These are phyloP conservation scores for Pseudisothecium myosuroides DNA, from an alignment of 225 moss, liverwort and hornwort genomes.

Conservation along the genomic window DNA sequence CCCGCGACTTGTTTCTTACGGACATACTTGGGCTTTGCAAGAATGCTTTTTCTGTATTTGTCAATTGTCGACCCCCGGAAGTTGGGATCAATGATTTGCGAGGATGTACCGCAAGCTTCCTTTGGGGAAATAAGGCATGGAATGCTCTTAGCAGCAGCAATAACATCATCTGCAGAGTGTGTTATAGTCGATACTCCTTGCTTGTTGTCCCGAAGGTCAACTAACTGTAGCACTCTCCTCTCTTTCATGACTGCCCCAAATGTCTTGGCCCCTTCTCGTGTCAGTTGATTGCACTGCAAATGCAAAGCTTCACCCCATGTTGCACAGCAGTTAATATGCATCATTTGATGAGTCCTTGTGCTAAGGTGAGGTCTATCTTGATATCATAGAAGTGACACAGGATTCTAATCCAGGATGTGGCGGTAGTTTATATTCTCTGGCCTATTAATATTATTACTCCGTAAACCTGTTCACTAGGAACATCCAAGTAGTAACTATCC, in stretches of 20 bases:
- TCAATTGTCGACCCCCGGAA: neutral
- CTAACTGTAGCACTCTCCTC: slow-evolving; percentile 29
- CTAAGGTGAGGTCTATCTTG: neutral
- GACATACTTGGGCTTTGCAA: slow-evolving; percentile 30
- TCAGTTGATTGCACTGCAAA: slow-evolving; percentile 58
- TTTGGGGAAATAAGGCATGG: neutral
- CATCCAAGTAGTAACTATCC: neutral
- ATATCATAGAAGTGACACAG: neutral
- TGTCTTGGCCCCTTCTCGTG: slow-evolving; percentile 33
- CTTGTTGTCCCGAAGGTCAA: slow-evolving; percentile 54
- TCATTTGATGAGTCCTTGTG: neutral
- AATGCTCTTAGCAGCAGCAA: neutral
- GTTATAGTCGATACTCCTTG: slow-evolving; percentile 11
- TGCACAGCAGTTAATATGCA: slow-evolving; percentile 3
- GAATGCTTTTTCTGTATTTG: slow-evolving; percentile 6
- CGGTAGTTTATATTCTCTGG: neutral
- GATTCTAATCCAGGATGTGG: neutral
- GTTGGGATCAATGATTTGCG: neutral
- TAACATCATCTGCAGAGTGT: neutral
- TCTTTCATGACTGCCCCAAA: slow-evolving; percentile 37
- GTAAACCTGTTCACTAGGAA: neutral
- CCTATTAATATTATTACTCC: neutral
- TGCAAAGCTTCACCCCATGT: slow-evolving; percentile 43
- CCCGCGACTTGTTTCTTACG: neutral
- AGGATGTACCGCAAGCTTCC: neutral